phyloP scores from a whole-genome alignment of 1,139 yeast species.

The Geotrichum candidum region DNA sequence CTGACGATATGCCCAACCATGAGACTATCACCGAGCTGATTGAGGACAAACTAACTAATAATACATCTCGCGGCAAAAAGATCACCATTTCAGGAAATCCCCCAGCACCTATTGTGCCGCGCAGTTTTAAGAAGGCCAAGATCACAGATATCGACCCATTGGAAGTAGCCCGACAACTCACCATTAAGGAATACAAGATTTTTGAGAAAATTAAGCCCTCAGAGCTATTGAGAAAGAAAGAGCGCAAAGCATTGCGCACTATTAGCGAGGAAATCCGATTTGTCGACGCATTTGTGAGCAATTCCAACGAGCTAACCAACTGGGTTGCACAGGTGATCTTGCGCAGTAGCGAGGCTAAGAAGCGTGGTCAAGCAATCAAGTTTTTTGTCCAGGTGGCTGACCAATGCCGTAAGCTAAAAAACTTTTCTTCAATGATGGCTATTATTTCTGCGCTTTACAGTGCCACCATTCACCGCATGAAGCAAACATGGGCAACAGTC shows the following conservation, averaged over 20 bases:
- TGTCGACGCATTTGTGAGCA: constrained; percentile 66
- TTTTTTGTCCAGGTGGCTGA: constrained; percentile 80
- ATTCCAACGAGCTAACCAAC: constrained; percentile 77
- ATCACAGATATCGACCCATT: constrained; percentile 57
- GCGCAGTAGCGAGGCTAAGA: constrained; percentile 51
- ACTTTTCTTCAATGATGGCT: constrained; percentile 90
- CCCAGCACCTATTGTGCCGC: constrained; percentile 3
- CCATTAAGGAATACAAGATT: constrained; percentile 63
- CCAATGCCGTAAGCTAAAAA: constrained; percentile 65
- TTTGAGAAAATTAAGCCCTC: constrained; percentile 62
- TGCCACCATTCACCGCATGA: constrained; percentile 77
- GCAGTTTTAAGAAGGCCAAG: constrained; percentile 23
- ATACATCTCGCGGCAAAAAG: constrained; percentile 16
- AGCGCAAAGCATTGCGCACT: constrained; percentile 29
- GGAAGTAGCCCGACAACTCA: constrained; percentile 78
- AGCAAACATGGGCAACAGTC: constrained; percentile 75
- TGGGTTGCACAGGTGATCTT: constrained; percentile 77
- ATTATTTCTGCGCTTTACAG: constrained; percentile 80
- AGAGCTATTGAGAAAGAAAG: constrained; percentile 73
- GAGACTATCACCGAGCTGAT: constrained; percentile 17
- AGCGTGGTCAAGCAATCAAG: constrained; percentile 62
- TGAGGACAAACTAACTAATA: constrained; percentile 24
- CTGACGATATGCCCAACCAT: constrained; percentile 41
- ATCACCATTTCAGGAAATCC: background rate
- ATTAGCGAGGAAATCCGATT: background rate